phyloP scores from a whole-genome alignment of 805 yeast species.

The Maudiozyma pseudohumilis region DNA sequence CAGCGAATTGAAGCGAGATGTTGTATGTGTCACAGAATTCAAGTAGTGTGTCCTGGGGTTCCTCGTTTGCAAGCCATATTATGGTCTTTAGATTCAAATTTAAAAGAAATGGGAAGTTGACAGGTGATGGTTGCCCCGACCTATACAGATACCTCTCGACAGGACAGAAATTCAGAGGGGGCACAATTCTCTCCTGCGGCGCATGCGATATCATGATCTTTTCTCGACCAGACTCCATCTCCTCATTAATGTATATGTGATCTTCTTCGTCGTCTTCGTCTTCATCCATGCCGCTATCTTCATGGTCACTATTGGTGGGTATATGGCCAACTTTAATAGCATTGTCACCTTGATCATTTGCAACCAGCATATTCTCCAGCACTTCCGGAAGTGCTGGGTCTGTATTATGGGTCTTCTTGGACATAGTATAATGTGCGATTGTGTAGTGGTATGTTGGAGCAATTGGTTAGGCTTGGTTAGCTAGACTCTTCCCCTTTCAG shows the following conservation, averaged over 20 bases:
- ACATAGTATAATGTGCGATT: too few species aligned
- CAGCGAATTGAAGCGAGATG: conserved; percentile 74
- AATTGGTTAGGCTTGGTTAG: too few species aligned
- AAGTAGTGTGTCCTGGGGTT: conserved; percentile 80
- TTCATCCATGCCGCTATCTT: conserved; percentile 14
- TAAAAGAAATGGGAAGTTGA: conserved; percentile 76
- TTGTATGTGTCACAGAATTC: conserved; percentile 68
- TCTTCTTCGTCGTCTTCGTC: conserved; percentile 26
- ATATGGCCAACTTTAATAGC: background rate
- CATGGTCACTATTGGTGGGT: background rate
- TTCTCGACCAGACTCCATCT: conserved; percentile 24
- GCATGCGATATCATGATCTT: conserved; percentile 35
- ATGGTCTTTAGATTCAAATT: conserved; percentile 69
- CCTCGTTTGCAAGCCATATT: conserved; percentile 92
- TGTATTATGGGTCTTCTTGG: too few species aligned
- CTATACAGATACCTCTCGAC: conserved; percentile 82
- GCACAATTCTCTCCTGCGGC: conserved; percentile 65
- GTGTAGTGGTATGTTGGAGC: too few species aligned
- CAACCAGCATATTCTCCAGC: background rate
- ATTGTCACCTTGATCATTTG: conserved; percentile 1
- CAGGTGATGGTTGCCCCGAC: conserved; percentile 91
- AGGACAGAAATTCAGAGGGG: conserved; percentile 92
- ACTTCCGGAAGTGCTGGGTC: background rate
- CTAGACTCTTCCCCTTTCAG: too few species aligned
- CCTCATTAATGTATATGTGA: conserved; percentile 24